Evolutionary conservation across 2,329 filamentous ascomycete genomes (phyloP).

Genomic region (Colletotrichum filicis): DNA sequence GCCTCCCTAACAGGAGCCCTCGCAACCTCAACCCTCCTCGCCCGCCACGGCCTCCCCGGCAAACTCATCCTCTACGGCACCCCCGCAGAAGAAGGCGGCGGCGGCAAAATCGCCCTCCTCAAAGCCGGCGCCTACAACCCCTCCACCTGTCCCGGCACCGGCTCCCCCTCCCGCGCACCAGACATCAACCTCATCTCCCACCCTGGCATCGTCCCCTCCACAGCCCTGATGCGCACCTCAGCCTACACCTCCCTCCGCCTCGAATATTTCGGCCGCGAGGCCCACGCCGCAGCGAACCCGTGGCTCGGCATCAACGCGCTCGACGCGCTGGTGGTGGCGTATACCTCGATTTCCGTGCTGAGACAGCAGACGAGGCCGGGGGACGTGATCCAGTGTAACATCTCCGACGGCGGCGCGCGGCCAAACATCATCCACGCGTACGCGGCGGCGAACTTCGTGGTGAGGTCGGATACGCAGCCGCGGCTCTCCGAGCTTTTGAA

Average conservation of each 20-base stretch:
- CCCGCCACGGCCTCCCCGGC: slow-evolving; percentile 52
- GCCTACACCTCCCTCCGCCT: slow-evolving; percentile 61
- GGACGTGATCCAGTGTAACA: slow-evolving; percentile 61
- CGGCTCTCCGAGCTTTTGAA: slow-evolving; percentile 51
- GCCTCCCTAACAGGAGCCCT: slow-evolving; percentile 59
- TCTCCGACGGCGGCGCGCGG: slow-evolving; percentile 62
- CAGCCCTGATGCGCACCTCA: slow-evolving; percentile 61
- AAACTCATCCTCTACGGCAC: slow-evolving; percentile 61
- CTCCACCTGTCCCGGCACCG: slow-evolving; percentile 24
- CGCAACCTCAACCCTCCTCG: slow-evolving; percentile 55
- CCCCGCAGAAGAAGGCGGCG: slow-evolving; percentile 62
- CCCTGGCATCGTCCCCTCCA: slow-evolving; percentile 54
- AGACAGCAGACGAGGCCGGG: slow-evolving; percentile 66
- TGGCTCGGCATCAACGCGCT: slow-evolving; percentile 71
- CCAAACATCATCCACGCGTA: slow-evolving; percentile 68
- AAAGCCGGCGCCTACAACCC: slow-evolving; percentile 47
- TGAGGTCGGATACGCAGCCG: slow-evolving; percentile 38
- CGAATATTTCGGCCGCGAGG: slow-evolving; percentile 64
- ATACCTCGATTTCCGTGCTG: slow-evolving; percentile 60
- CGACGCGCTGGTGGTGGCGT: slow-evolving; percentile 63
- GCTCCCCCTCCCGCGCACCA: slow-evolving; percentile 45
- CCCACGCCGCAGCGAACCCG: slow-evolving; percentile 67
- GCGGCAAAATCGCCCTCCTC: slow-evolving; percentile 40
- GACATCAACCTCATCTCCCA: slow-evolving; percentile 64
- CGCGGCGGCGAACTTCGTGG: slow-evolving; percentile 49